Conservation (phyloP, 2,329 filamentous ascomycete genomes). For the Aureobasidium subglaciale region DNA sequence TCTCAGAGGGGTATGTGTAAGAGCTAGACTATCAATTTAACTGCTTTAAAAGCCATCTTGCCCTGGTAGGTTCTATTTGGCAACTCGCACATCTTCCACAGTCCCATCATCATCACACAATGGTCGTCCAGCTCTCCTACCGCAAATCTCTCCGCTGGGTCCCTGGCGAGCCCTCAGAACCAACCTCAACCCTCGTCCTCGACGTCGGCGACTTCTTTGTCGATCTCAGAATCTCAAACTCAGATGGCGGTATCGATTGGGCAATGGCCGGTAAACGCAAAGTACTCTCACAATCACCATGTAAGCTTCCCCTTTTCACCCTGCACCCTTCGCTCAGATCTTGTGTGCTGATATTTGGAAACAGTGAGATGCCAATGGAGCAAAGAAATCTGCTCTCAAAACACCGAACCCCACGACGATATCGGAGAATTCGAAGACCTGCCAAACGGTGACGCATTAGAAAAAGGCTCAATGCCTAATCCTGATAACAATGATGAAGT, state of each 20-base stretch:
- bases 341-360: not conserved
- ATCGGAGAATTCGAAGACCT: constrained; percentile 9
- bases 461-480: constrained; percentile 9
- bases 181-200: constrained; percentile 8
- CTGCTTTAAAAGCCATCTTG: not conserved
- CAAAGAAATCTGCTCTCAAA: constrained; percentile 12
- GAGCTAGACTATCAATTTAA: not conserved
- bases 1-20: constrained; percentile 1
- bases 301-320: not conserved
- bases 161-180: constrained; percentile 8
- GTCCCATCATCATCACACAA: not conserved
- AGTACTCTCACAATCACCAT: not conserved
- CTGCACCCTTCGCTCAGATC: no score
- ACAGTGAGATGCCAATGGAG: constrained; percentile 13
- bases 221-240: constrained; percentile 10
- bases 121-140: constrained; percentile 12
- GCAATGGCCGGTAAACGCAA: constrained; percentile 11
- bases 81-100: not conserved
- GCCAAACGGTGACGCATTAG: constrained; percentile 8
- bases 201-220: constrained; percentile 8
- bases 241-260: constrained; percentile 1
- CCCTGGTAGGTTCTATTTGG: not conserved
- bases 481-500: constrained; percentile 1
- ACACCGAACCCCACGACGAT: constrained; percentile 4
- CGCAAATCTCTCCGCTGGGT: constrained; percentile 10